Base-by-base conservation (phyloP, 2,329 filamentous ascomycete species). In the Fusarium burgessii region DNA sequence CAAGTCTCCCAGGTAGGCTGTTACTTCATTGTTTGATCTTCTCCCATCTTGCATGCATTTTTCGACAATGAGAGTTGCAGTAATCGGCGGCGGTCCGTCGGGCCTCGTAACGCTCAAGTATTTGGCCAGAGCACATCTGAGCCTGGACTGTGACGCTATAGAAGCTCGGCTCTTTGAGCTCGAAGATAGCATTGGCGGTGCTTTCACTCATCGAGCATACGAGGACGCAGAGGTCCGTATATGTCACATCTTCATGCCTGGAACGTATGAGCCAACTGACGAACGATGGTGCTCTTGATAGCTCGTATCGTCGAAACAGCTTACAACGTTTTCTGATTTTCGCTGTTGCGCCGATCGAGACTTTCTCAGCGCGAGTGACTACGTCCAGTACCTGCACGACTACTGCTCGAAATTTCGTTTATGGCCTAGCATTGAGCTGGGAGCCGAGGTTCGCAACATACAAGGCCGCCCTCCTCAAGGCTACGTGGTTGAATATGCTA, bases 251-350 rank as follows among this genome's bases (percentile, higher is more conserved):
- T 36, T 8, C 5, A 8, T 36, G 35, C 7, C 35, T 36, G 35
- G 35, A 36, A 36, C 35, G 35, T 36, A 36, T 36, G 15, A 36
- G 35, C 35, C 5, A 36, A 36, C 9, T 36, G 35, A 36, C 35
- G 10, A 36, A 32, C 5, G 35, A 36, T 36, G 33, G 8, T 5
- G 2, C 2, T 36, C 18, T 8, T 10, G n/a, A n/a, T n/a, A 60
- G 42, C 42, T 47, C 6, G 58, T 61, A 5, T 61, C 51, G 5
- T 61, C 51, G 0, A 61, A 58, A 23, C 51, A 58, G 7, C 6
- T 61, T 0, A 58, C 51, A 2, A 47, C 51, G 4, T 58, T 61
- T 17, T 61, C 51, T 14, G 51, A 58, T 20, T 61, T 61, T 12
- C 27, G 51, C 5, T 40, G 27, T 3, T 1, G 6, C 10, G 6